A percentile compares a stretch with the other conserved stretches of the same genome.
phyloP scores from a whole-genome alignment of 2,329 filamentous ascomycete species.

The Blumeriella jaapii region DNA sequence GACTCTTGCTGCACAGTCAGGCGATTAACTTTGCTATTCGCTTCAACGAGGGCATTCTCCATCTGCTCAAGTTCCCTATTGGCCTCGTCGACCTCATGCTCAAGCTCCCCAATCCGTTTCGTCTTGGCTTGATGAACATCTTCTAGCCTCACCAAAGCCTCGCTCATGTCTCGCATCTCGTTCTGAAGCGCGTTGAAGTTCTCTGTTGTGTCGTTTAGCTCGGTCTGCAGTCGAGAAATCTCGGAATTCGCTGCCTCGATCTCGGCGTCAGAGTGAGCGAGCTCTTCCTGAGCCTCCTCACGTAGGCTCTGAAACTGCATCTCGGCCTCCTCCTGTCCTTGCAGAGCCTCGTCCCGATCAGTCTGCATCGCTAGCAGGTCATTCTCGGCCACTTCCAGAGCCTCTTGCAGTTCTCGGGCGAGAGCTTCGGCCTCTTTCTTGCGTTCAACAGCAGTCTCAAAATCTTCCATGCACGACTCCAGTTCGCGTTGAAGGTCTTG shows the following conservation, averaged over 20 bases:
- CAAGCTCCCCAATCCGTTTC: slow-evolving; percentile 68
- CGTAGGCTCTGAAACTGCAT: slow-evolving; percentile 48
- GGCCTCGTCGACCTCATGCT: slow-evolving; percentile 70
- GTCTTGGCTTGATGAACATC: slow-evolving; percentile 76
- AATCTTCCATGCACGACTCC: slow-evolving; percentile 66
- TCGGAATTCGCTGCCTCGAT: slow-evolving; percentile 62
- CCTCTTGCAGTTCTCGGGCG: slow-evolving; percentile 58
- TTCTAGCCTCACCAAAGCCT: slow-evolving; percentile 75
- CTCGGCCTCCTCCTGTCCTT: slow-evolving; percentile 47
- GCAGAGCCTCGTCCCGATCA: slow-evolving; percentile 77
- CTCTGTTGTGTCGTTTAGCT: slow-evolving; percentile 66
- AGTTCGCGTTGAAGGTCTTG: slow-evolving; percentile 79
- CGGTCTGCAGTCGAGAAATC: slow-evolving; percentile 55
- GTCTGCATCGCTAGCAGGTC: slow-evolving; percentile 69
- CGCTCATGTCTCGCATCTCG: slow-evolving; percentile 87
- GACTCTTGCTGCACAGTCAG: slow-evolving; percentile 88
- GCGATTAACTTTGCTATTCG: slow-evolving; percentile 78
- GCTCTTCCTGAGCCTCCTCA: slow-evolving; percentile 53
- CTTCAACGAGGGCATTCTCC: slow-evolving; percentile 72
- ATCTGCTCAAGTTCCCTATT: slow-evolving; percentile 80
- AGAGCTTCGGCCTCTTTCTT: slow-evolving; percentile 49
- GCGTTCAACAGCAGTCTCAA: slow-evolving; percentile 58
- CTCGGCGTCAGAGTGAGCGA: slow-evolving; percentile 57
- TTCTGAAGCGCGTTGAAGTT: slow-evolving; percentile 86
- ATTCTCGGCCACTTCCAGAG: slow-evolving; percentile 66